Percentiles rank a stretch among this genome's conserved stretches.
Conservation (phyloP, 108 stramenopile genomes). For the Asterionellopsis glacialis region DNA sequence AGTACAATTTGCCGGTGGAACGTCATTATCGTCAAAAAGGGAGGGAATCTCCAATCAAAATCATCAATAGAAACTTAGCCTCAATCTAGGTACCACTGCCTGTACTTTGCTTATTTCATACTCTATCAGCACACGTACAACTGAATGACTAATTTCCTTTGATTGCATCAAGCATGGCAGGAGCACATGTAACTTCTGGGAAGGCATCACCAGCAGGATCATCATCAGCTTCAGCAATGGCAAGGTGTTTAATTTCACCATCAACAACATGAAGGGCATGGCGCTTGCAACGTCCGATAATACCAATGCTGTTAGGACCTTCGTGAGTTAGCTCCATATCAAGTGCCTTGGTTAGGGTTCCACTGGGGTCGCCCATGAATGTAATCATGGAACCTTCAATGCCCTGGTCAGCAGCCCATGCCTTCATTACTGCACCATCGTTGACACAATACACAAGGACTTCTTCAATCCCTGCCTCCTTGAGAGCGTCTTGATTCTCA, state of each 20-base stretch:
- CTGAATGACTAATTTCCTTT: conserved; percentile 24
- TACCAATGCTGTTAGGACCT: conserved; percentile 41
- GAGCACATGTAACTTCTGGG: conserved; percentile 37
- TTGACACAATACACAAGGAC: conserved; percentile 71
- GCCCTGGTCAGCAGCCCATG: conserved; percentile 61
- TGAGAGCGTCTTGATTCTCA: conserved; percentile 65
- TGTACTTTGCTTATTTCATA: too few species aligned
- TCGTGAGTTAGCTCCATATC: conserved; percentile 63
- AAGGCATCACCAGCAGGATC: conserved; percentile 64
- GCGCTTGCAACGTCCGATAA: conserved; percentile 67
- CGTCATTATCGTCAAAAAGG: too few species aligned
- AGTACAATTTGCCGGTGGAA: too few species aligned
- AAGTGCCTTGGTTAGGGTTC: conserved; percentile 43
- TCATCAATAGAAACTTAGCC: too few species aligned
- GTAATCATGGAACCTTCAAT: conserved; percentile 35
- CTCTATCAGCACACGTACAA: too few species aligned
- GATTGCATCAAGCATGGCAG: conserved; percentile 41
- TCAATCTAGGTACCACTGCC: too few species aligned
- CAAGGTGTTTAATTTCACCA: conserved; percentile 45
- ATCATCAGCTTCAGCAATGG: conserved; percentile 50
- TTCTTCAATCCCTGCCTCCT: conserved; percentile 49
- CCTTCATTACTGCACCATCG: conserved; percentile 69
- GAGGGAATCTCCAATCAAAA: too few species aligned
- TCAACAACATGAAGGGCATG: conserved; percentile 59
- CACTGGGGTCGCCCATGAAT: conserved; percentile 61